Conservation (phyloP, 768 basidiomycete genomes). For the Scleroderma citrinum region DNA sequence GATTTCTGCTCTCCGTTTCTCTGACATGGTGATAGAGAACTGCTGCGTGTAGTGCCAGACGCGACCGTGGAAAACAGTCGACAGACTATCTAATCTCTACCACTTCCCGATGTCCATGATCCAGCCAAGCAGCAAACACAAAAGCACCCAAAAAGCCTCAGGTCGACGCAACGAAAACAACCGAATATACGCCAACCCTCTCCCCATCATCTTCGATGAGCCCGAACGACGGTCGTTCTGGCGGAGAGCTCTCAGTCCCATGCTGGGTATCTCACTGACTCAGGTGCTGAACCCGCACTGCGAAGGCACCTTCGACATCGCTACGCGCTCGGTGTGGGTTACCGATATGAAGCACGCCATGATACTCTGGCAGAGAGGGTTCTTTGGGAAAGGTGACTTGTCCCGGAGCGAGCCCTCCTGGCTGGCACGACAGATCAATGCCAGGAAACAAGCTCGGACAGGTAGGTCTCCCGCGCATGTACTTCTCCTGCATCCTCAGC, state of each 20-base stretch:
- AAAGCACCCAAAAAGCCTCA: conserved; percentile 42
- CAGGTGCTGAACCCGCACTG: conserved; percentile 66
- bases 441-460: conserved; percentile 44
- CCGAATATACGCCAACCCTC: conserved; percentile 59
- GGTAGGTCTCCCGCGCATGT: conserved; percentile 41
- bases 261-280: conserved; percentile 55
- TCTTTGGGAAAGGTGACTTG: conserved; percentile 96
- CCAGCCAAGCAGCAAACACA: conserved; percentile 34
- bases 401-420: conserved; percentile 95
- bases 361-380: conserved; percentile 82
- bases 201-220: conserved; percentile 54
- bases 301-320: conserved; percentile 68
- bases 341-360: conserved; percentile 53
- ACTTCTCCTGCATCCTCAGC: no score
- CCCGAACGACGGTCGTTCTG: conserved; percentile 35
- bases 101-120: conserved; percentile 42
- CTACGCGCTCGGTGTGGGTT: conserved; percentile 89
- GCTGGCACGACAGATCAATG: conserved; percentile 74
- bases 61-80: conserved; percentile 17
- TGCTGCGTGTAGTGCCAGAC: no score
- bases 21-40: conserved; percentile 45
- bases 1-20: conserved; percentile 77
- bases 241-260: conserved; percentile 41
- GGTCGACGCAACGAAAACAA: conserved; percentile 59
- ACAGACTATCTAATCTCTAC: background rate